Conservation (phyloP, 1,139 yeast genomes). For the Sugiyamaella castrensis region DNA sequence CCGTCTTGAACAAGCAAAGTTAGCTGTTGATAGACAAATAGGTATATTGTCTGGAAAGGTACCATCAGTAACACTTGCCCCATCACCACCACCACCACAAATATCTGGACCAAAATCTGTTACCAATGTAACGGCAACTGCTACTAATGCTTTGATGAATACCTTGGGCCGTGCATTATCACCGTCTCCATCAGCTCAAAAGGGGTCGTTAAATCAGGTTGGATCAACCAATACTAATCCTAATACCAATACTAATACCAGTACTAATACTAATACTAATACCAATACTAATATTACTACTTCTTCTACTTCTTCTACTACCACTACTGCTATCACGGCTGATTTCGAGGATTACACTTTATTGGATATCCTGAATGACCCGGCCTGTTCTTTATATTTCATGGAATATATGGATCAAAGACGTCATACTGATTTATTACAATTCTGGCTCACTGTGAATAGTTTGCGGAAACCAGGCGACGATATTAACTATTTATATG, state of each 20-base stretch:
- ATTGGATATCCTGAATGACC: slow-evolving; percentile 45
- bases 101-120: neutral
- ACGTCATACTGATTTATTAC: slow-evolving; percentile 43
- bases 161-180: neutral
- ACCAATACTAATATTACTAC: neutral
- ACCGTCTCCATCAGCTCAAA: neutral
- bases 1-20: slow-evolving; percentile 32
- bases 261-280: no score
- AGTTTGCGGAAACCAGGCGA: slow-evolving; percentile 71
- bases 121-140: neutral
- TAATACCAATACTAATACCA: neutral
- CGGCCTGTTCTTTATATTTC: slow-evolving; percentile 50
- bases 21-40: slow-evolving; percentile 30
- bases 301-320: neutral
- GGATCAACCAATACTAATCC: neutral
- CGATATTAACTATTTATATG: slow-evolving; percentile 32
- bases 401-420: slow-evolving; percentile 55
- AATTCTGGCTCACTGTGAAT: slow-evolving; percentile 68
- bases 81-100: slow-evolving; percentile 1
- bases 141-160: neutral
- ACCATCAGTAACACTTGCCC: neutral
- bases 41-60: slow-evolving; percentile 29
- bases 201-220: neutral
- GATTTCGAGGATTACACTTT: slow-evolving; percentile 39
- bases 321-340: slow-evolving; percentile 21